These are phyloP conservation scores for Lotmaria passim DNA, from an alignment of 208 protist genomes.

Conservation along the genomic window DNA sequence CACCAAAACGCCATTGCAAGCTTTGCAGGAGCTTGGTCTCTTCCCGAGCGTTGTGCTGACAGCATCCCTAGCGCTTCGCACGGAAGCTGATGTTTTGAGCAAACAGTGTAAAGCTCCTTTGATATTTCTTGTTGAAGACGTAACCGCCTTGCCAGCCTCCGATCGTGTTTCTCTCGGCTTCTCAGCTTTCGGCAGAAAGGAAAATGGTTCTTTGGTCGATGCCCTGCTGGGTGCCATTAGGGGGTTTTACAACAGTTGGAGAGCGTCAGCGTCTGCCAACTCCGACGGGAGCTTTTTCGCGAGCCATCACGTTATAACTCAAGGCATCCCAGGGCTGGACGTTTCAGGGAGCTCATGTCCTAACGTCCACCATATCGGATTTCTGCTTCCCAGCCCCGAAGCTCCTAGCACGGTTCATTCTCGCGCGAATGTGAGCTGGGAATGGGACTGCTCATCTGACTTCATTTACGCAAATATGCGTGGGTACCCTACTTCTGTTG, in stretches of 20 bases:
- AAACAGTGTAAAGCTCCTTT: constrained; percentile 1
- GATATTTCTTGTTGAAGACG: constrained; percentile 5
- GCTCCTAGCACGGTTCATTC: too few relatives aligned
- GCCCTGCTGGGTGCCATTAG: background rate
- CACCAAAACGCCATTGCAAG: background rate
- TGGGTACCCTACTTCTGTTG: background rate
- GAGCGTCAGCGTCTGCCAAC: background rate
- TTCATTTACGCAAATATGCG: constrained; percentile 9
- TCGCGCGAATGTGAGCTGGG: too few relatives aligned
- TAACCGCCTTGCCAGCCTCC: too few relatives aligned
- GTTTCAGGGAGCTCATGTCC: constrained; percentile 32
- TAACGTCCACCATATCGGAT: constrained; percentile 51
- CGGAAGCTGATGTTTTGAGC: background rate
- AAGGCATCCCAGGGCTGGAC: constrained; percentile 49
- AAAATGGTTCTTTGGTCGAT: background rate
- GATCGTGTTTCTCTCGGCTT: background rate
- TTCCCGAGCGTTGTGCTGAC: constrained; percentile 13
- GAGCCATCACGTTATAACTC: constrained; percentile 42
- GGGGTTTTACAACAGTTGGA: background rate
- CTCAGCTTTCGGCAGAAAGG: background rate
- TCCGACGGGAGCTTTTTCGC: constrained; percentile 9
- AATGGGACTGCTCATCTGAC: background rate
- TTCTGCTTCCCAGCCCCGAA: constrained; percentile 39
- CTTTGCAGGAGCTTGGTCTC: background rate
- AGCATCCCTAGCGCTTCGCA: background rate